Evolutionary conservation across 1,284 basidiomycete genomes (phyloP).

Genomic region (Singerocomus rubriflavus): DNA sequence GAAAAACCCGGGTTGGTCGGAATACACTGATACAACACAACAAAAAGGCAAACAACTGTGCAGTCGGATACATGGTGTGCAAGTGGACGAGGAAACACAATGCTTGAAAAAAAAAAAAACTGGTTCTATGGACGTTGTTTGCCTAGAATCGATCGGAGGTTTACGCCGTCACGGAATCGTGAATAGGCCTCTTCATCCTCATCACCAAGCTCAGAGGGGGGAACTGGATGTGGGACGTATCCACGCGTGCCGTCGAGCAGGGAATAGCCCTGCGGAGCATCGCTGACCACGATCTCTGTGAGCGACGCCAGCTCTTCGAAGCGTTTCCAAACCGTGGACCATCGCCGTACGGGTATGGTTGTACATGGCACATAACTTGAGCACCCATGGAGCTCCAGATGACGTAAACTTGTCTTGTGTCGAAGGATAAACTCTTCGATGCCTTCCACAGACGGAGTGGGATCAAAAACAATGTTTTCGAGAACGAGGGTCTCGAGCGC

Average conservation of each 20-base stretch:
- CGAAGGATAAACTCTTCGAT: constrained; percentile 32
- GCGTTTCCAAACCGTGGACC: constrained; percentile 29
- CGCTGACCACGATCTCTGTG: constrained; percentile 19
- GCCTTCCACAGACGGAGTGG: constrained; percentile 16
- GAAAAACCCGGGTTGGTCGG: no score
- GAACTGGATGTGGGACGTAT: constrained; percentile 21
- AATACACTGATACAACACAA: no score
- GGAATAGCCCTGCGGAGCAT: constrained; percentile 19
- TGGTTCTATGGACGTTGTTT: background rate
- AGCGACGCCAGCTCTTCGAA: constrained; percentile 25
- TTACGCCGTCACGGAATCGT: constrained; percentile 15
- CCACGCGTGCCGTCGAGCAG: constrained; percentile 21
- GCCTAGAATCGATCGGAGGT: constrained; percentile 7
- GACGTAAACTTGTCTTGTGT: constrained; percentile 26
- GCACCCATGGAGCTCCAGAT: constrained; percentile 24
- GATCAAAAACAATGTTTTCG: constrained; percentile 33
- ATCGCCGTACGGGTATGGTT: constrained; percentile 18
- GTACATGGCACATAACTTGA: constrained; percentile 22
- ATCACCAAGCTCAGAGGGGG: background rate
- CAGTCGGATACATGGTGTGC: no score
- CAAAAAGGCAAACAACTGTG: no score
- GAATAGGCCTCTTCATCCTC: constrained; percentile 15
- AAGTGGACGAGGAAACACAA: no score
- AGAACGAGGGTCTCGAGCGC: constrained; percentile 28
- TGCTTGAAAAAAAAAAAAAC: no score